Conservation (phyloP, 139 green algal species). For the Auxenochlorella pyrenoidosa region DNA sequence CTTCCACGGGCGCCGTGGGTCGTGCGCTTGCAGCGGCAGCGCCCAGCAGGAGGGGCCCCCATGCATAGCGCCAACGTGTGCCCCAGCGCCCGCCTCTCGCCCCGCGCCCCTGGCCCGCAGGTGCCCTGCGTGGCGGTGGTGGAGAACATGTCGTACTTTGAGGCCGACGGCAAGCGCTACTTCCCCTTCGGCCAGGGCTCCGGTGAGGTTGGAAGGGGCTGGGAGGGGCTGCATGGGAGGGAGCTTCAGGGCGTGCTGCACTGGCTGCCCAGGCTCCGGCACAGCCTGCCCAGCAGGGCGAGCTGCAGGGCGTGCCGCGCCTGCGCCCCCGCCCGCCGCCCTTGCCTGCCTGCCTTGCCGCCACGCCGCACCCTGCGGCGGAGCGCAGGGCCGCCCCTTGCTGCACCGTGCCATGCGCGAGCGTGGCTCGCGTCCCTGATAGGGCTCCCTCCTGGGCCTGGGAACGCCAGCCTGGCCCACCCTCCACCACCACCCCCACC, state of each 20-base stretch:
- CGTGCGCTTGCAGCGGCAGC: no score
- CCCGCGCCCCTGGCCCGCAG: constrained; percentile 14
- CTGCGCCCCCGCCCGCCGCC: no score
- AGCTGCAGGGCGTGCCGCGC: not conserved
- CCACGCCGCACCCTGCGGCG: not conserved
- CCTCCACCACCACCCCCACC: not conserved
- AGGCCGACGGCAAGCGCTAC: constrained; percentile 85
- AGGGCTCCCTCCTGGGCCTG: no score
- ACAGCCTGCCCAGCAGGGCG: no score
- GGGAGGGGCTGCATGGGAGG: no score
- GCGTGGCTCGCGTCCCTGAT: no score
- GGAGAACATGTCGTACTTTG: constrained; percentile 99
- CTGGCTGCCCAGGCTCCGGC: no score
- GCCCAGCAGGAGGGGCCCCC: no score
- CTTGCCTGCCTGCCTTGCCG: not conserved
- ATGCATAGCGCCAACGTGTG: not conserved
- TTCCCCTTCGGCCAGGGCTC: constrained; percentile 90
- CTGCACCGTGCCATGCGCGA: no score
- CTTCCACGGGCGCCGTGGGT: no score
- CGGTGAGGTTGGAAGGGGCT: constrained; percentile 16
- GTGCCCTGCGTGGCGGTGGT: constrained; percentile 97
- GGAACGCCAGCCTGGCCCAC: not conserved
- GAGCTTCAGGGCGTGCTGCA: not conserved
- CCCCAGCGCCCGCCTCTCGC: not conserved
- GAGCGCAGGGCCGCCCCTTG: no score